A percentile compares a stretch with the other conserved stretches of the same genome.
Conservation (phyloP, 2,329 filamentous ascomycete genomes). For the Madurella mycetomatis region DNA sequence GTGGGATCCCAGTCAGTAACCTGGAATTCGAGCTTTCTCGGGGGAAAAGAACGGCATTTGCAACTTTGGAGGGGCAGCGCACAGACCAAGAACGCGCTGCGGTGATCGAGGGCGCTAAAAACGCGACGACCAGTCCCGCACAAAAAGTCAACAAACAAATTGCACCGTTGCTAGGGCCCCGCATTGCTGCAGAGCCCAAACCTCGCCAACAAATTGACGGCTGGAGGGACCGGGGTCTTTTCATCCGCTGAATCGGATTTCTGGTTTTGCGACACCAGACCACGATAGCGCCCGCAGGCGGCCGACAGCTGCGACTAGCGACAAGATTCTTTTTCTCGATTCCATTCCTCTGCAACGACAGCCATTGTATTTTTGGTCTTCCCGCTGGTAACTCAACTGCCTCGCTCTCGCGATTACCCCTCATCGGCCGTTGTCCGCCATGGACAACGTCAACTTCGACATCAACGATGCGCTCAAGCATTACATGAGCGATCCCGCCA, state of each 20-base stretch:
- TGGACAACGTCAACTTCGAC: constrained; percentile 82
- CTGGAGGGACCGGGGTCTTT: background rate
- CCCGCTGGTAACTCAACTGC: background rate
- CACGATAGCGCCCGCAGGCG: constrained; percentile 5
- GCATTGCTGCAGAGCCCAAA: constrained; percentile 12
- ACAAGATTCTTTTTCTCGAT: background rate
- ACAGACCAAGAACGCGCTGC: constrained; percentile 21
- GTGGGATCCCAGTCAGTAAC: background rate
- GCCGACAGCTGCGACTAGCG: background rate
- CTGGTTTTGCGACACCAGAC: constrained; percentile 7
- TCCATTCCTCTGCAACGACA: background rate
- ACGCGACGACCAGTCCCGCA: constrained; percentile 13
- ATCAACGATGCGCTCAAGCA: constrained; percentile 95
- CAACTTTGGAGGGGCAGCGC: constrained; percentile 16
- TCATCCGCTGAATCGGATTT: background rate
- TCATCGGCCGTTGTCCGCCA: constrained; percentile 35
- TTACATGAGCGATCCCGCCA: constrained; percentile 88
- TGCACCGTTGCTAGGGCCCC: constrained; percentile 29
- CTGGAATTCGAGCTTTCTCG: no score
- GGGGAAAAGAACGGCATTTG: background rate
- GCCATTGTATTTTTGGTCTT: constrained; percentile 6
- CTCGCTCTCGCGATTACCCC: constrained; percentile 14
- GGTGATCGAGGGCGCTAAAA: constrained; percentile 1
- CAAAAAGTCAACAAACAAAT: constrained; percentile 35
- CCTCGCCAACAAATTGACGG: constrained; percentile 1